Evolutionary conservation across 2,329 filamentous ascomycete genomes (phyloP), one percentile per base, ranked within the genome.

Genomic region (Clarireedia sp.): DNA sequence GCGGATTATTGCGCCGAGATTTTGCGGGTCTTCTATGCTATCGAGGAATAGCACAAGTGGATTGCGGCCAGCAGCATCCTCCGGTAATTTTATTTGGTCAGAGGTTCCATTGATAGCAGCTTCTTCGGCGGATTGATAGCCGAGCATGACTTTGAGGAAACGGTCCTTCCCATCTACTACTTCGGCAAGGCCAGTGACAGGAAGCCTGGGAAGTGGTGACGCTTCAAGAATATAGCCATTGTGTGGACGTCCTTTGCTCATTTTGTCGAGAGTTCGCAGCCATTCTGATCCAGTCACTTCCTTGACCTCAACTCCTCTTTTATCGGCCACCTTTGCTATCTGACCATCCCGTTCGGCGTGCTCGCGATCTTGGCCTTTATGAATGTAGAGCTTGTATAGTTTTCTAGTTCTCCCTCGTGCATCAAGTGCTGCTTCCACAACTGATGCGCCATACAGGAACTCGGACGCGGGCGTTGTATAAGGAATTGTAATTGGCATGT

Each of bases 201-300:
- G 89, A 2, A 82, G 73, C 61, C 85, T 82, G 0, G 90, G 90
- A 1, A 97, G 72, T 1, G 88, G 88, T 0, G 90, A 96, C 14
- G 87, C 83, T 71, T 99, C 94, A 3, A 99, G 79, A 16, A 97
- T 77, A 63, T 86, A 85, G 47, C 92, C 91, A 67, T 97, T 96
- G 72, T 99, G 92, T 36, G 92, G 90, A 41, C 94, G 80, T 1
- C 86, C 85, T 55, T 77, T 80, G 61, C 87, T 88, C 81, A 95
- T 89, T 71, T 89, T 91, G 70, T 95, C 86, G 73, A 99, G 78
- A 41, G 90, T 73, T 0, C 78, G 79, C 57, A 89, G 73, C 67
- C 85, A 85, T 1, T 78, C 74, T 43, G 33, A 8, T 9, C 81
- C 81, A 38, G 69, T 70, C 21, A 92, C 80, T 44, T 79, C 72